These are phyloP conservation scores for Phytophthora hibernalis DNA, from an alignment of 352 stramenopile species.

Conservation along the genomic window DNA sequence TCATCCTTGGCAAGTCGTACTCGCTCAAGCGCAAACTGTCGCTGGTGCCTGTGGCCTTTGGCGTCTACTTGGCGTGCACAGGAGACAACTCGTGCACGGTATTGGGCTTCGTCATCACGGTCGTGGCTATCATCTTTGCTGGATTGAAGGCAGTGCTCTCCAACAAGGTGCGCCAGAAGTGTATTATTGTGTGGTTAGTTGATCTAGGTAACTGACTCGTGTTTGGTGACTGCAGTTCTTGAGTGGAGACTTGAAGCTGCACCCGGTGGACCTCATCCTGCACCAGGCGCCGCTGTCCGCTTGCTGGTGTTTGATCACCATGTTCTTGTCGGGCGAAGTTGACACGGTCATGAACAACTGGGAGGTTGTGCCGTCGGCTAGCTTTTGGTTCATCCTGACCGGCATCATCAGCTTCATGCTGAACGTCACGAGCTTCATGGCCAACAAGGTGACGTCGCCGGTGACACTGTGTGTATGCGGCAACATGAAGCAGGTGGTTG, in stretches of 20 bases:
- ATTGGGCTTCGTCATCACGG: conserved; percentile 91
- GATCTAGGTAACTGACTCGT: conserved; percentile 7
- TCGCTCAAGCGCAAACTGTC: conserved; percentile 77
- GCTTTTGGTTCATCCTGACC: conserved; percentile 86
- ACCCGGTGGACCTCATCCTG: conserved; percentile 92
- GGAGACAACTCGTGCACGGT: conserved; percentile 92
- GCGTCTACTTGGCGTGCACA: conserved; percentile 84
- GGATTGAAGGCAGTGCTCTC: conserved; percentile 93
- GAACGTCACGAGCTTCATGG: conserved; percentile 95
- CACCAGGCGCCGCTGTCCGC: conserved; percentile 94
- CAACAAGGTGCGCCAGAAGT: conserved; percentile 64
- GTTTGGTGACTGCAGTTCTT: conserved; percentile 65
- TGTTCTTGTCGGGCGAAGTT: conserved; percentile 84
- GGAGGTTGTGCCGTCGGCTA: conserved; percentile 63
- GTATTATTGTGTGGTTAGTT: not conserved
- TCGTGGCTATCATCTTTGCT: conserved; percentile 90
- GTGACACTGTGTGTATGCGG: conserved; percentile 94
- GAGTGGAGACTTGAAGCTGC: conserved; percentile 93
- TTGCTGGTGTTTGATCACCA: conserved; percentile 87
- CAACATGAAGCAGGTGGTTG: conserved; percentile 95
- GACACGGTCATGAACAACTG: conserved; percentile 63
- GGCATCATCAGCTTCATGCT: conserved; percentile 93
- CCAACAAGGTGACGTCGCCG: conserved; percentile 95
- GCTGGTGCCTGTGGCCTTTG: conserved; percentile 81
- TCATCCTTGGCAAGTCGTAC: conserved; percentile 83